phyloP scores from a whole-genome alignment of 2,329 filamentous ascomycete genomes.

The Bipolaris sorokiniana region DNA sequence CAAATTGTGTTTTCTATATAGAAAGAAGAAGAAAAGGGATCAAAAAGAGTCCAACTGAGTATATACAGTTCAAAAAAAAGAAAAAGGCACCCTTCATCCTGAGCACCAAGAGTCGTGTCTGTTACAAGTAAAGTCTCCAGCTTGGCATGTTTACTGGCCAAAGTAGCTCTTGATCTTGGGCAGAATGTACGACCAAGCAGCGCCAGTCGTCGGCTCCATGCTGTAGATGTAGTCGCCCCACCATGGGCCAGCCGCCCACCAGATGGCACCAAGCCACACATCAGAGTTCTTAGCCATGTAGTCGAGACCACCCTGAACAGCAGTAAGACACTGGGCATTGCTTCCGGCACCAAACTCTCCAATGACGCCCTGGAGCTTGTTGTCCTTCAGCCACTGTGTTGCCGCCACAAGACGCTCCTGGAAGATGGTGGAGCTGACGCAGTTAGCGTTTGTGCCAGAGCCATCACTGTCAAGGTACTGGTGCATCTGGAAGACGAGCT shows the following conservation, averaged over 20 bases:
- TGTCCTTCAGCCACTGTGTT: constrained; percentile 61
- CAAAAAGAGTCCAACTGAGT: not conserved
- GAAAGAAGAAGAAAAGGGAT: not conserved
- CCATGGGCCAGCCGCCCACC: constrained; percentile 64
- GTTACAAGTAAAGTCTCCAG: not conserved
- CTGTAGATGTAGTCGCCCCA: constrained; percentile 57
- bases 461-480: constrained; percentile 66
- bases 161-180: constrained; percentile 48
- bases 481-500: constrained; percentile 67
- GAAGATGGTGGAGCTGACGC: constrained; percentile 62
- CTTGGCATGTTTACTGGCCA: constrained; percentile 7
- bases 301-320: constrained; percentile 57
- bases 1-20: not conserved
- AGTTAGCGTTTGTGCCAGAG: constrained; percentile 58
- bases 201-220: constrained; percentile 58
- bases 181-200: constrained; percentile 48
- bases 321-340: constrained; percentile 58
- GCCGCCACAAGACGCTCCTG: constrained; percentile 58
- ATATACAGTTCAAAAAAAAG: not conserved
- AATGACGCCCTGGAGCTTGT: constrained; percentile 60
- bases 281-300: constrained; percentile 58
- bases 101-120: not conserved
- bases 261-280: constrained; percentile 61
- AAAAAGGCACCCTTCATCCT: not conserved
- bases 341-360: constrained; percentile 63